Conservation (phyloP, 257 asterid species). For the Euphrasia confusa region DNA sequence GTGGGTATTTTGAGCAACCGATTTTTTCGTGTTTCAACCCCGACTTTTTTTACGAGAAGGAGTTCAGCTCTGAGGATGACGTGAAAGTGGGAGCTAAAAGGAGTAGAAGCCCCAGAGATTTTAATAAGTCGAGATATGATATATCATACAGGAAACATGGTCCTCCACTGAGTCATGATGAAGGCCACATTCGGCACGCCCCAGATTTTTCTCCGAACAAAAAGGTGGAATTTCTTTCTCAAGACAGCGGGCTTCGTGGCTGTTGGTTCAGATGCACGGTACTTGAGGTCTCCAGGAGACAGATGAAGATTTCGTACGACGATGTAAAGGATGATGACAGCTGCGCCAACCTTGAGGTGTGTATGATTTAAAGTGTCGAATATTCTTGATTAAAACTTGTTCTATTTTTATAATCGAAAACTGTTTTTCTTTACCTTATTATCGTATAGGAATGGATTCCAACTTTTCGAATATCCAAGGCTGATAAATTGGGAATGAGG, state of each 20-base stretch:
- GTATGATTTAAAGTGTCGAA: neutral
- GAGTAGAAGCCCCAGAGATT: conserved; percentile 49
- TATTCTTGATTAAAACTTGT: neutral
- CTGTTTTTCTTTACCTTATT: conserved; percentile 12
- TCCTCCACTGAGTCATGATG: conserved; percentile 35
- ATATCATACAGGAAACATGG: conserved; percentile 42
- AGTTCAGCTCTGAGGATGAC: conserved; percentile 64
- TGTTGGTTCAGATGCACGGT: conserved; percentile 94
- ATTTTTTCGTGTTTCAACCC: conserved; percentile 90
- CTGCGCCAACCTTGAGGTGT: conserved; percentile 71
- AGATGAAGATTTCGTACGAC: conserved; percentile 60
- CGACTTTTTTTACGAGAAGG: conserved; percentile 86
- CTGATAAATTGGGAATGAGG: conserved; percentile 85
- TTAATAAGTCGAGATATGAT: conserved; percentile 42
- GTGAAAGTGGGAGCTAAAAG: conserved; percentile 70
- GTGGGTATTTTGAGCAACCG: conserved; percentile 75
- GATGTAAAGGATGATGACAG: conserved; percentile 74
- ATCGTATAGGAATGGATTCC: conserved; percentile 93
- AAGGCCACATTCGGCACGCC: conserved; percentile 31
- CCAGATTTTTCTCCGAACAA: conserved; percentile 44
- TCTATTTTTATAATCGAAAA: neutral
- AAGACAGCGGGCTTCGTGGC: conserved; percentile 97
- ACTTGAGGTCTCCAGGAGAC: conserved; percentile 57
- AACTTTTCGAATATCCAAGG: conserved; percentile 55
- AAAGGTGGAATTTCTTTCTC: conserved; percentile 79